Evolutionary conservation across 371 early-diverging fungal species (phyloP), one percentile per base, ranked within the genome.

Genomic region (Gilbertella persicaria): DNA sequence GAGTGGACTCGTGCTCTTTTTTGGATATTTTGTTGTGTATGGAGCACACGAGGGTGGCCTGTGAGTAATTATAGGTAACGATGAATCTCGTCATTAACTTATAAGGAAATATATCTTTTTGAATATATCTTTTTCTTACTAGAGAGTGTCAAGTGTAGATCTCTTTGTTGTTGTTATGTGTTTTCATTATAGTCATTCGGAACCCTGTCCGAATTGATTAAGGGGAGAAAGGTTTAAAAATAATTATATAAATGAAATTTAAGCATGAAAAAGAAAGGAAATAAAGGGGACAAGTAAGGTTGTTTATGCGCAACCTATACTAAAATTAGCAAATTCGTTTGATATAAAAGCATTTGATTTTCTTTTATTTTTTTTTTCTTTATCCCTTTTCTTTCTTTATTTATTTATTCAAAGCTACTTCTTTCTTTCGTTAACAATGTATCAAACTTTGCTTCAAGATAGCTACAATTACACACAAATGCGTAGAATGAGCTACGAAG

Each of bases 401-500:
- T 24, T 50, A 12, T 13, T 29, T 40, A 36, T 29, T 19, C 1
- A 14, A 24, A 16, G 10, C 12, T 39, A 10, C 13, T 28, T 40
- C 9, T 41, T 36, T n/a, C 17, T 38, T 24, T 23, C 16, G 9
- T 23, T 20, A 39, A 26, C 38, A 50, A 42, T 16, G 29, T 29
- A 30, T 30, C 28, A 41, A 26, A 20, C 25, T 21, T 41, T 39
- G 4, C 21, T 23, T 28, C 40, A 24, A 17, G 23, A 24, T 25
- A 12, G 29, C 6, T 39, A 43, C 14, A 33, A 52, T 24, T 57
- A 50, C 33, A 60, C 54, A 36, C 58, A 66, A 42, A 54, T 53
- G 57, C 64, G 60, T 30, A 66, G 68, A 29, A 61, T 70, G 58
- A 69, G 74, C 21, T 67, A 70, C 25, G 63, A 66, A 8, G 71